phyloP scores from a whole-genome alignment of 2,329 filamentous ascomycete species.

The Cladophialophora bantiana region DNA sequence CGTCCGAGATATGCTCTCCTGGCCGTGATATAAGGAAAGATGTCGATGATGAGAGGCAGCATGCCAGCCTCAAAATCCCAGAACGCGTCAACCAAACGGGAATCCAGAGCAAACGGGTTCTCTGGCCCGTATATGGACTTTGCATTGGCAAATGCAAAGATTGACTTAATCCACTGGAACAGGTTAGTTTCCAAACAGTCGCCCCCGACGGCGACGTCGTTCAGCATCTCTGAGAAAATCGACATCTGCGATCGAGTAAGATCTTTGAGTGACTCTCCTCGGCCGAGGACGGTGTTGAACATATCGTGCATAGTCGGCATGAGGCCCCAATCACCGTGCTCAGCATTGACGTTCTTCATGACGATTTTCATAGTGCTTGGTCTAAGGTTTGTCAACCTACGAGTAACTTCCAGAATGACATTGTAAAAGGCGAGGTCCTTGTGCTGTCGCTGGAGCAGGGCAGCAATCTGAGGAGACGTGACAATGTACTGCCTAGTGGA shows the following conservation, averaged over 20 bases:
- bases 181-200: conserved; percentile 4
- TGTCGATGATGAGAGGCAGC: conserved; percentile 42
- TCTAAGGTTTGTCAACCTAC: conserved; percentile 4
- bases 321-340: conserved; percentile 9
- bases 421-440: conserved; percentile 22
- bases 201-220: not conserved
- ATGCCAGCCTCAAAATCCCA: conserved; percentile 51
- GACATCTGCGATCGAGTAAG: conserved; percentile 19
- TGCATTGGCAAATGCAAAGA: conserved; percentile 26
- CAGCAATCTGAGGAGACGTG: conserved; percentile 17
- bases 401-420: conserved; percentile 19
- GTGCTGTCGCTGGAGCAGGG: conserved; percentile 18
- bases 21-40: conserved; percentile 48
- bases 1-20: conserved; percentile 50
- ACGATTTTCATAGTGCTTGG: conserved; percentile 17
- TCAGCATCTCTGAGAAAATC: conserved; percentile 18
- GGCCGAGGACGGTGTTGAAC: conserved; percentile 14
- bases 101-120: conserved; percentile 23
- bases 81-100: conserved; percentile 23
- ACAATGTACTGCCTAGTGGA: conserved; percentile 20
- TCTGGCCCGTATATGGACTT: conserved; percentile 26
- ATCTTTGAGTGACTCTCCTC: conserved; percentile 18
- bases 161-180: conserved; percentile 25
- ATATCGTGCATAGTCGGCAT: conserved; percentile 22
- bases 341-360: conserved; percentile 18